These are phyloP conservation scores for Zygosaccharomyces bailii DNA, from an alignment of 805 yeast species.

Conservation along the genomic window DNA sequence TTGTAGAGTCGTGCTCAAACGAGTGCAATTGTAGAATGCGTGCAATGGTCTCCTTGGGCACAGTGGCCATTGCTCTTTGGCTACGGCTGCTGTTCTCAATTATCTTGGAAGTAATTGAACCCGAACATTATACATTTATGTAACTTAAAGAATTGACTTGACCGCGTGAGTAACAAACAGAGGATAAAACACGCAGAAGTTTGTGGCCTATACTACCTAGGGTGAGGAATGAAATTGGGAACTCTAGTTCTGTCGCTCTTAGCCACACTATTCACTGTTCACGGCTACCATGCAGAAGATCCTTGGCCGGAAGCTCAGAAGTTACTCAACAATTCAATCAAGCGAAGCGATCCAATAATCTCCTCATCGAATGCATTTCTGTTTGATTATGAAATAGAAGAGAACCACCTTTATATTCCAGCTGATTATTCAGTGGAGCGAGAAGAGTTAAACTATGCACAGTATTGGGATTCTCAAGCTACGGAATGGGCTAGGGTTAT, in stretches of 20 bases:
- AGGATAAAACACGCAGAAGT: background rate
- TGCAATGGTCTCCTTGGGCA: constrained; percentile 26
- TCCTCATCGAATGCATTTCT: constrained; percentile 1
- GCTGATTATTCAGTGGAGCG: constrained; percentile 24
- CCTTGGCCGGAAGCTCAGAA: constrained; percentile 26
- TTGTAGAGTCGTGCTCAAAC: constrained; percentile 21
- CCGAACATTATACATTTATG: background rate
- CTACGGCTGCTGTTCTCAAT: too few species aligned
- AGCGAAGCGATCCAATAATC: constrained; percentile 17
- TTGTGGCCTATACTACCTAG: background rate
- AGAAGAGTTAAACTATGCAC: constrained; percentile 17
- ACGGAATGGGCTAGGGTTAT: constrained; percentile 17
- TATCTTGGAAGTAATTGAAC: too few species aligned
- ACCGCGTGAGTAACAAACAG: background rate
- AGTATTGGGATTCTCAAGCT: constrained; percentile 20
- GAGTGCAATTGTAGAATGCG: constrained; percentile 24
- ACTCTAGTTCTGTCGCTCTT: background rate
- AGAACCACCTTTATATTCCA: constrained; percentile 22
- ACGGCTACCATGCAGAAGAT: constrained; percentile 8
- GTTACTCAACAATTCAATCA: constrained; percentile 16
- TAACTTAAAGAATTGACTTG: background rate
- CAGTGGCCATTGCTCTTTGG: constrained; percentile 5
- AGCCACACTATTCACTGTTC: background rate
- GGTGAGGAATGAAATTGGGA: background rate
- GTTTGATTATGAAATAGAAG: background rate